phyloP scores from a whole-genome alignment of 371 early-diverging fungal genomes.

The Mucor ambiguus region DNA sequence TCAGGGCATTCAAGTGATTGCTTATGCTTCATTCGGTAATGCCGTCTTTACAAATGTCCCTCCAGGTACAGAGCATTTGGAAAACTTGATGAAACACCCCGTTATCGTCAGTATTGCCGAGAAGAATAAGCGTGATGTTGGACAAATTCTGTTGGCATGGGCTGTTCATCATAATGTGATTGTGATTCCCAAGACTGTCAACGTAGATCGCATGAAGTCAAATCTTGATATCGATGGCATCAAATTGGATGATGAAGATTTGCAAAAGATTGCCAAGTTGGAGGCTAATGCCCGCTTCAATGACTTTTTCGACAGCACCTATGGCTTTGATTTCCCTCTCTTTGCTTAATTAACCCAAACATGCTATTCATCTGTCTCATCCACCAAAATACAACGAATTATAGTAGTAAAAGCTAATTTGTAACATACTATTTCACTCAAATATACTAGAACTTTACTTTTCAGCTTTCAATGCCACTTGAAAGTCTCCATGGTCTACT shows the following conservation, averaged over 20 bases:
- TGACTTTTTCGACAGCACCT: conserved; percentile 22
- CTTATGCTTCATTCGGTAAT: conserved; percentile 35
- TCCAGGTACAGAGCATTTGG: conserved; percentile 49
- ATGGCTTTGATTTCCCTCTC: conserved; percentile 40
- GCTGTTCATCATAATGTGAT: conserved; percentile 50
- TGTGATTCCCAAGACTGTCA: conserved; percentile 69
- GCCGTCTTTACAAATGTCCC: conserved; percentile 21
- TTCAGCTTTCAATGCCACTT: no score
- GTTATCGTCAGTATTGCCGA: conserved; percentile 19
- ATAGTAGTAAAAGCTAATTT: not conserved
- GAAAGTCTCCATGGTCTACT: no score
- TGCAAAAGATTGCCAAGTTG: conserved; percentile 28
- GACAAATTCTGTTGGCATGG: conserved; percentile 57
- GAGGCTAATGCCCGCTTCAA: conserved; percentile 42
- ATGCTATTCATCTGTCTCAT: no score
- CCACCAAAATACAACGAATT: no score
- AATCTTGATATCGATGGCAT: conserved; percentile 36
- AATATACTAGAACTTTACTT: no score
- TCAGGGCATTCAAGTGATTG: conserved; percentile 31
- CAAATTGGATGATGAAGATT: conserved; percentile 30
- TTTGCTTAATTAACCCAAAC: conserved; percentile 23
- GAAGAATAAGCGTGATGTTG: conserved; percentile 10
- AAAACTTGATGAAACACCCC: conserved; percentile 37
- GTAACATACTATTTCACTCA: not conserved
- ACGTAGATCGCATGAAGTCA: conserved; percentile 46